These are phyloP conservation scores for Spinellus fusiger DNA, from an alignment of 192 early-diverging fungal species.

Conservation along the genomic window DNA sequence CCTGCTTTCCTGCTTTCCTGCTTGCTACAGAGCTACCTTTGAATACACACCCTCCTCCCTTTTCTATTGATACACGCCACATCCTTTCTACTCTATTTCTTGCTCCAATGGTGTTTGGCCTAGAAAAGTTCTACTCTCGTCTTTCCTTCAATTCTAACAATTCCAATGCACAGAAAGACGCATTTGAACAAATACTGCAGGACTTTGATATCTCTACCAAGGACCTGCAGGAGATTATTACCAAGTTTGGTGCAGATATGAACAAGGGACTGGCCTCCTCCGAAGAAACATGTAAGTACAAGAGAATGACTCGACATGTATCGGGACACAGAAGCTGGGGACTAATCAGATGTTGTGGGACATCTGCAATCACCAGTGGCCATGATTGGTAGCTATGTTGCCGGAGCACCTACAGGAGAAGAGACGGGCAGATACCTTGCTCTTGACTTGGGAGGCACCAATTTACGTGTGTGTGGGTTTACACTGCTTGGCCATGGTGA, in stretches of 20 bases:
- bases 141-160: not conserved
- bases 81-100: not conserved
- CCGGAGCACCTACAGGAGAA: constrained; percentile 72
- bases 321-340: not conserved
- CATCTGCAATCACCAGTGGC: constrained; percentile 31
- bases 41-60: constrained; percentile 11
- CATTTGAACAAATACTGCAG: not conserved
- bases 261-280: constrained; percentile 22
- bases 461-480: constrained; percentile 88
- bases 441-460: constrained; percentile 92
- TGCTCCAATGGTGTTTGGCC: not conserved
- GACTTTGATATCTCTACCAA: constrained; percentile 4
- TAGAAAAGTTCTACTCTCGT: not conserved
- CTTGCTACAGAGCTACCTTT: constrained; percentile 1
- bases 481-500: constrained; percentile 68
- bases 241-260: constrained; percentile 30
- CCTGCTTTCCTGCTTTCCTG: not conserved
- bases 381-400: constrained; percentile 89
- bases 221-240: constrained; percentile 5
- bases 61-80: too few species aligned
- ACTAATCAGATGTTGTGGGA: not conserved
- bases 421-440: constrained; percentile 87
- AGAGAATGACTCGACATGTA: not conserved
- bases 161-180: not conserved
- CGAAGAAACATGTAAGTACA: constrained; percentile 28